phyloP scores from a whole-genome alignment of 1,139 yeast genomes.

The Debaryomyces fabryi region DNA sequence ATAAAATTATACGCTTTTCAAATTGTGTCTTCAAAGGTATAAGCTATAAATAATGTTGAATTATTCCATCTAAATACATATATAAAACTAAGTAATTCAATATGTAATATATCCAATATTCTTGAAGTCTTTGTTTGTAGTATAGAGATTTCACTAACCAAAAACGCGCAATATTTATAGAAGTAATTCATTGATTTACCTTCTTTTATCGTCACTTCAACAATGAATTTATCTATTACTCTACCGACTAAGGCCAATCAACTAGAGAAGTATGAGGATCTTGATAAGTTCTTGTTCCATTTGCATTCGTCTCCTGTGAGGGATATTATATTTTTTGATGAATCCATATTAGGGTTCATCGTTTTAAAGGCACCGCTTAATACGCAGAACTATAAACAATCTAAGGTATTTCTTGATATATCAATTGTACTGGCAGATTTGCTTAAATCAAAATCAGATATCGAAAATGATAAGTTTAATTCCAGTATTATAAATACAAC shows the following conservation, averaged over 20 bases:
- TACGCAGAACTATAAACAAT: conserved; percentile 10
- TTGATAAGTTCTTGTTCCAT: conserved; percentile 9
- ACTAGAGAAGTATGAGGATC: conserved; percentile 3
- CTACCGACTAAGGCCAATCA: conserved; percentile 11
- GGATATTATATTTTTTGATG: conserved; percentile 39
- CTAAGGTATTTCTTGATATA: conserved; percentile 27
- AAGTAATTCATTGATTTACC: not conserved
- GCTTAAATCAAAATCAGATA: conserved; percentile 13
- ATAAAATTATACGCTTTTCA: conserved; percentile 8
- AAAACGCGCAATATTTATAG: not conserved
- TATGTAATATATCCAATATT: no score
- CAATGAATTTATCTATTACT: conserved; percentile 14
- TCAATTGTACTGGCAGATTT: conserved; percentile 33
- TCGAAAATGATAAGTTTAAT: conserved; percentile 13
- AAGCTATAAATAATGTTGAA: not conserved
- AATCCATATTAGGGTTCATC: conserved; percentile 38
- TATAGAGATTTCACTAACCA: not conserved
- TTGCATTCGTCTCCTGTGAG: conserved; percentile 4
- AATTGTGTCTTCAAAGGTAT: conserved; percentile 1
- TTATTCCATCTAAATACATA: not conserved
- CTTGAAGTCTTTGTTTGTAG: not conserved
- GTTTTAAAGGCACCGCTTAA: conserved; percentile 20
- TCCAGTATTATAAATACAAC: conserved; percentile 20
- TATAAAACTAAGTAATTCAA: not conserved
- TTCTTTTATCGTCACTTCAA: not conserved